phyloP scores from a whole-genome alignment of 306 rosid genomes.

The Casuarina glauca region DNA sequence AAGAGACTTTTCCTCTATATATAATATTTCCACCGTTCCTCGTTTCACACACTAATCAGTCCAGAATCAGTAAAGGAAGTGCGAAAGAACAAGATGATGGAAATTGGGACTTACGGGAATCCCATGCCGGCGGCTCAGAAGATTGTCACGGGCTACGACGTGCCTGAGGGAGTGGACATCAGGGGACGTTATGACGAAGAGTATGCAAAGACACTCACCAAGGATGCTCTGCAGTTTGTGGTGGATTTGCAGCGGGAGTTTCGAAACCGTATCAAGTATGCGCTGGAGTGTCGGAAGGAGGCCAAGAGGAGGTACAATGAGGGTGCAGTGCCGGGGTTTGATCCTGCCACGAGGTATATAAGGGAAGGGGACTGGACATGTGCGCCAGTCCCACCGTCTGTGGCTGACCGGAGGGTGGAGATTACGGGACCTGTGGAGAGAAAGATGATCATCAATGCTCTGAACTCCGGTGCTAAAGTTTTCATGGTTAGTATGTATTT shows the following conservation, averaged over 20 bases:
- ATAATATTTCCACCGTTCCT: background rate
- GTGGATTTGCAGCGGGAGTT: constrained; percentile 75
- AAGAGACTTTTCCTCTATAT: background rate
- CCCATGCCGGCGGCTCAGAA: constrained; percentile 11
- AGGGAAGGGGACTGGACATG: constrained; percentile 74
- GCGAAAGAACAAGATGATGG: constrained; percentile 24
- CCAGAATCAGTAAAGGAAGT: background rate
- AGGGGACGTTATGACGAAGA: constrained; percentile 70
- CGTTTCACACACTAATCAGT: background rate
- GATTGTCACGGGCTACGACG: constrained; percentile 45
- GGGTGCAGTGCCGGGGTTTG: constrained; percentile 72
- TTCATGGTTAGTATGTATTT: constrained; percentile 80
- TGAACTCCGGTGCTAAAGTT: constrained; percentile 89
- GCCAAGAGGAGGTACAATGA: constrained; percentile 68
- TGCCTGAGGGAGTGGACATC: constrained; percentile 72
- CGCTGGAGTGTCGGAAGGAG: constrained; percentile 72
- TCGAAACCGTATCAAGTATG: constrained; percentile 64
- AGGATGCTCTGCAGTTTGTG: constrained; percentile 71
- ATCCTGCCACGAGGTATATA: constrained; percentile 60
- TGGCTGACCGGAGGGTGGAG: constrained; percentile 84
- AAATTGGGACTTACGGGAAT: constrained; percentile 35
- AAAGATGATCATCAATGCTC: constrained; percentile 92
- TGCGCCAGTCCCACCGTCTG: constrained; percentile 61
- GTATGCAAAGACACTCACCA: constrained; percentile 61
- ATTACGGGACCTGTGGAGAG: constrained; percentile 91